These are phyloP conservation scores for Rhytidhysteron rufulum DNA, from an alignment of 2,329 filamentous ascomycete genomes.

Conservation along the genomic window DNA sequence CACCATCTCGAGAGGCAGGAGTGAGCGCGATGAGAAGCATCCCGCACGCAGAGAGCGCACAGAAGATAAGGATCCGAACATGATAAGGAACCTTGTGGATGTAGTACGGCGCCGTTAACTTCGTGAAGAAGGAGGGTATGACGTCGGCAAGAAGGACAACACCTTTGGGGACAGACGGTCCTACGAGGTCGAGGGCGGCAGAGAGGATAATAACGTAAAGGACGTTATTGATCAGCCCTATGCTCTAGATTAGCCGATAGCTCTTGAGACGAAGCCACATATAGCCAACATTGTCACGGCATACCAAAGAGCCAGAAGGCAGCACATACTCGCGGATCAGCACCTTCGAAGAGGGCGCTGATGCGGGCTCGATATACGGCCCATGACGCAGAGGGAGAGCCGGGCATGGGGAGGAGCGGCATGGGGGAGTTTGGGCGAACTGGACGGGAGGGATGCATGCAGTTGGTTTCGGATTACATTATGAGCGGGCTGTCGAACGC, in stretches of 20 bases:
- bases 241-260: neutral
- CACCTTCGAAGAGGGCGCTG: constrained; percentile 59
- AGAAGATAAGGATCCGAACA: constrained; percentile 70
- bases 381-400: constrained; percentile 64
- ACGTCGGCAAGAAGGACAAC: constrained; percentile 92
- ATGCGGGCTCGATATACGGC: constrained; percentile 67
- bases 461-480: neutral
- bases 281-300: constrained; percentile 9
- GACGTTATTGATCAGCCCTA: constrained; percentile 92
- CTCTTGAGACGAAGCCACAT: neutral
- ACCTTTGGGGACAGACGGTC: constrained; percentile 79
- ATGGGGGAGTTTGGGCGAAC: constrained; percentile 12
- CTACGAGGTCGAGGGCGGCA: constrained; percentile 91
- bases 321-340: constrained; percentile 66
- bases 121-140: constrained; percentile 81
- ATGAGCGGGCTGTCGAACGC: neutral
- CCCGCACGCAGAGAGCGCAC: constrained; percentile 69
- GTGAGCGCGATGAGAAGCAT: constrained; percentile 88
- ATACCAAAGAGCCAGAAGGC: constrained; percentile 95
- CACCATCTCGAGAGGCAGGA: constrained; percentile 54
- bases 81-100: constrained; percentile 84
- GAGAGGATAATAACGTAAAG: constrained; percentile 97
- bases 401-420: constrained; percentile 52
- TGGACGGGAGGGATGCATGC: neutral
- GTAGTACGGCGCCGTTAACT: constrained; percentile 87